Evolutionary conservation across 257 asterid genomes (phyloP), one percentile per base, ranked within the genome.

Genomic region (Solanum peruvianum): DNA sequence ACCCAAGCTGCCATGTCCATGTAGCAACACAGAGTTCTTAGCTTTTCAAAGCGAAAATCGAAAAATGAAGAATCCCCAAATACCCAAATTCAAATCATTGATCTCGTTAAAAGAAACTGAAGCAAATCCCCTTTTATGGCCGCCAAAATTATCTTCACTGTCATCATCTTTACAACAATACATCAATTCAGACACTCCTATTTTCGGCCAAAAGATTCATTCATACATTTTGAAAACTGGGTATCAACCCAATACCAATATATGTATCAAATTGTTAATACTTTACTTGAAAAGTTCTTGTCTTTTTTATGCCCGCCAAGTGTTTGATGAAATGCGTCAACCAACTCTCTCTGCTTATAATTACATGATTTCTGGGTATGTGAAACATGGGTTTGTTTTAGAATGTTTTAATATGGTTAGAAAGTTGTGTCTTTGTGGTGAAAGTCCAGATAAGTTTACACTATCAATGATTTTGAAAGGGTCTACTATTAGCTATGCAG

Each of bases 381-480:
- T 89, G 14, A 93, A 87, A 71, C 92, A 92, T 21, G 97, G 99
- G 80, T 37, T 88, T 37, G 88, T 90, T 0, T 89, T 84, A 2
- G 85, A 93, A 71, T 87, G 94, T 2, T 93, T 92, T 84, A 94
- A 91, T 83, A 89, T 96, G 92, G 95, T 91, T 56, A 88, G 95
- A 12, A 89, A 90, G 60, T 89, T 95, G 84, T 91, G 90, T 21
- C 82, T 87, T 52, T 92, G 87, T 0, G 89, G 91, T 33, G 96
- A 95, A 86, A 93, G 62, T 86, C 95, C 96, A 1, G 99, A 95
- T 85, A 93, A 89, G 85, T 95, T 89, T 86, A 96, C 98, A 0
- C 91, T 88, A 86, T 94, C 97, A 27, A 95, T 95, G 98, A 88
- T 96, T 66, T 91, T 96, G 92, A 96, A 96, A 86, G 96, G 92